Base-by-base conservation (phyloP, 2,329 filamentous ascomycete species). In the Cordyceps cateniannulata region DNA sequence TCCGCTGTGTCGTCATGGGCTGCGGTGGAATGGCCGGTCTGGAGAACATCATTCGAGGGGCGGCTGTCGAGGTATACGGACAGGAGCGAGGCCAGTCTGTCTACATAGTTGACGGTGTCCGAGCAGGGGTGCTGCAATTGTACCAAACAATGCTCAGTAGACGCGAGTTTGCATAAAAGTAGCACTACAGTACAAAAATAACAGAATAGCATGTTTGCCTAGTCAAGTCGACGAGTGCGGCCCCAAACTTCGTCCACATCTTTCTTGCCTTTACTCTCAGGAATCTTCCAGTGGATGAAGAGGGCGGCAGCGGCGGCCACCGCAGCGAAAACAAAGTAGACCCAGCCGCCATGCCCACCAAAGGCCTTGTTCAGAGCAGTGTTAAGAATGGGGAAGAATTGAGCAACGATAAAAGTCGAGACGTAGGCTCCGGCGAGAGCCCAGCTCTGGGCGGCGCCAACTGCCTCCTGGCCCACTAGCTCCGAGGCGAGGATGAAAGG, bases 401-500 rank as follows among this genome's bases (percentile, higher is more conserved):
- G 92, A 0, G 93, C 93, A 2, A 99, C 92, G 24, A 96, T 67
- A 70, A 97, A 98, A 0, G 93, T 98, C 0, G 92, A 89, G 27
- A 91, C 80, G 80, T 96, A 98, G 73, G 95, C 98, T 16, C 90
- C 88, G 1, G 86, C 91, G 25, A 98, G 76, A 0, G 88, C 90
- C 83, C 92, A 96, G 62, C 89, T 93, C 73, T 99, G 95, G 0
- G 91, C 89, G 0, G 93, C 91, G 1, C 93, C 93, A 0, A 97
- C 92, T 0, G 93, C 95, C 71, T 96, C 91, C 14, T 91, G 87
- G 0, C 87, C 89, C 1, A 98, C 95, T 3, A 98, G 83, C 74
- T 98, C 95, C 1, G 90, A 93, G 0, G 93, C 88, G 51, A 99
- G 81, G 66, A 98, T 96, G 73, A 98, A 99, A 0, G 95, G 95